phyloP scores from a whole-genome alignment of 2,329 filamentous ascomycete species.

The Penicillium paneum region DNA sequence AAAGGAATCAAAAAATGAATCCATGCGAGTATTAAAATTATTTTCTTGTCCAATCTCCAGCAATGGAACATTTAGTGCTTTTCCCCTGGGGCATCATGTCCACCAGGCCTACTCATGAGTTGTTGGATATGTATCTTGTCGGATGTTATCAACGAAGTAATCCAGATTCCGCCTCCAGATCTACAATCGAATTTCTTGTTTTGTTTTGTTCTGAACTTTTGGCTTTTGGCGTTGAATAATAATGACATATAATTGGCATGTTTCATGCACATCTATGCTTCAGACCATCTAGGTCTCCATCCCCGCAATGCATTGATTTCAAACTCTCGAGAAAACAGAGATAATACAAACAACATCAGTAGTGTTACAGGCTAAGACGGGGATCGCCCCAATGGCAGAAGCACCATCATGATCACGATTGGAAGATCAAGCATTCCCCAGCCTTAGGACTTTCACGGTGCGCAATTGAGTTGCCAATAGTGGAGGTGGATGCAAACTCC shows the following conservation, averaged over 20 bases:
- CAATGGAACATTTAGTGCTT: constrained; percentile 1
- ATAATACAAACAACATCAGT: not conserved
- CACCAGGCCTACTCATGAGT: constrained; percentile 2
- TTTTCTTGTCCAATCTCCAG: not conserved
- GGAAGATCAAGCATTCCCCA: not conserved
- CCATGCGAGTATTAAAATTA: constrained; percentile 16
- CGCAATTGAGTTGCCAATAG: not conserved
- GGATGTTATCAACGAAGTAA: constrained; percentile 3
- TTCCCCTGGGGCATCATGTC: not conserved
- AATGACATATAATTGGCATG: not conserved
- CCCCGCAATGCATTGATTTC: not conserved
- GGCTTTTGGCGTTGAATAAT: not conserved
- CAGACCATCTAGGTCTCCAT: not conserved
- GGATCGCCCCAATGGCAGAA: not conserved
- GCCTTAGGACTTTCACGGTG: not conserved
- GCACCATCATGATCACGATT: not conserved
- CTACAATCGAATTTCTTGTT: not conserved
- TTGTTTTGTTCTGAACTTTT: not conserved
- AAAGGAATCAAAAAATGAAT: constrained; percentile 26
- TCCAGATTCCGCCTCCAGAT: not conserved
- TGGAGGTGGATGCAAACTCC: not conserved
- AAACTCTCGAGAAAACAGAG: not conserved
- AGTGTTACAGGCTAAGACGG: not conserved
- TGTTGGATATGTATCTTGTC: not conserved
- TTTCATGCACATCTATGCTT: not conserved